These are phyloP conservation scores for Solanum bulbocastanum DNA, from an alignment of 257 asterid genomes.

Conservation along the genomic window DNA sequence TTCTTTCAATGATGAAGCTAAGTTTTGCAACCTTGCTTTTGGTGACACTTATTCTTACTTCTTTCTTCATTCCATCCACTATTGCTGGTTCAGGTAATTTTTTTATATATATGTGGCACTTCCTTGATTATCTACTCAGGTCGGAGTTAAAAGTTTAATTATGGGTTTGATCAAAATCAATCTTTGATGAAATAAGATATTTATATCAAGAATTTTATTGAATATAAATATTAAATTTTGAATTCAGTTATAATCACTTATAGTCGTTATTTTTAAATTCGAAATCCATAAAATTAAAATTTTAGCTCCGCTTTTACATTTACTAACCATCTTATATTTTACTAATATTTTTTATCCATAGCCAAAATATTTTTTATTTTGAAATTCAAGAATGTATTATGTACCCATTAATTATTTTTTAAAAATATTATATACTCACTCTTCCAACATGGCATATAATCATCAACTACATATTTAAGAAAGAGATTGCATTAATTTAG, in stretches of 20 bases:
- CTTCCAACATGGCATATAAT: neutral
- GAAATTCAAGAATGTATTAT: neutral
- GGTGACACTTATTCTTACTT: constrained; percentile 21
- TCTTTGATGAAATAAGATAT: too few species aligned
- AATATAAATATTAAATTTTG: neutral
- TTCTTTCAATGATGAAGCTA: constrained; percentile 5
- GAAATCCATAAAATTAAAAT: neutral
- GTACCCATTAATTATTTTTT: neutral
- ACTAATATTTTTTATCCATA: neutral
- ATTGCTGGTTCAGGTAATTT: constrained; percentile 21
- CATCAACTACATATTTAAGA: neutral
- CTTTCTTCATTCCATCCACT: constrained; percentile 21
- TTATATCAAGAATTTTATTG: too few species aligned
- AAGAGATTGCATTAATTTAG: neutral
- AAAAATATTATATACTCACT: neutral
- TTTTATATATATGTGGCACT: neutral
- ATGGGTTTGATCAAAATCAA: too few species aligned
- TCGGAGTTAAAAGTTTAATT: too few species aligned
- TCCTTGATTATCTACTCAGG: neutral
- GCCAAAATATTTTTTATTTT: neutral
- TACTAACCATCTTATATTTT: neutral
- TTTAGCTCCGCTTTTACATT: neutral
- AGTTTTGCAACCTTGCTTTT: constrained; percentile 9
- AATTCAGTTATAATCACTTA: neutral
- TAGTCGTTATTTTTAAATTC: rapidly evolving